These are phyloP conservation scores for Closterium sp. DNA, from an alignment of 139 green algal genomes.

Conservation along the genomic window DNA sequence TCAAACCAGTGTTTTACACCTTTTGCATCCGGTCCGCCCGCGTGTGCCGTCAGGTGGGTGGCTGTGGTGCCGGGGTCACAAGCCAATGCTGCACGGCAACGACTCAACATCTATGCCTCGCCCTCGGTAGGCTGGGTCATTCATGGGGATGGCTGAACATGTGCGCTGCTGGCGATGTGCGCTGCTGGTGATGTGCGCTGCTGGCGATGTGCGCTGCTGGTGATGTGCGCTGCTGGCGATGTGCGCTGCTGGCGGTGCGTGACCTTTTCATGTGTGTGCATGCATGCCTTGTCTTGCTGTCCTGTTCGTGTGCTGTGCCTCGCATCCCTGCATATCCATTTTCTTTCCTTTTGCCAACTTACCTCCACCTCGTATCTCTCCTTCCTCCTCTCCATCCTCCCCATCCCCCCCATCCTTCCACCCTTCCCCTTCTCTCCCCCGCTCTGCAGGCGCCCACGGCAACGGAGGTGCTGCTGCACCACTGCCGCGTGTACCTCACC, in stretches of 20 bases:
- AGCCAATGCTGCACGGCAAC: not conserved
- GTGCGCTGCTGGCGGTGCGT: not conserved
- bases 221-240: not conserved
- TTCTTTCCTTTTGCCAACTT: too few relatives aligned
- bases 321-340: too few relatives aligned
- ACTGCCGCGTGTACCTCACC: too few relatives aligned
- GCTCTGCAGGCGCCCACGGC: too few relatives aligned
- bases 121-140: not conserved
- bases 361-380: not conserved
- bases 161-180: too few relatives aligned
- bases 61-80: not conserved
- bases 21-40: too few relatives aligned
- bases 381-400: not conserved
- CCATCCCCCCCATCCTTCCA: not conserved
- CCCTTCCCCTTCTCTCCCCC: not conserved
- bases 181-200: not conserved
- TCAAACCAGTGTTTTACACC: too few relatives aligned
- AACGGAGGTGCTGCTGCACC: too few relatives aligned
- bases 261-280: too few relatives aligned
- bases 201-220: not conserved
- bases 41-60: constrained; percentile 9
- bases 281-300: too few relatives aligned
- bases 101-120: constrained; percentile 1
- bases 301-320: too few relatives aligned
- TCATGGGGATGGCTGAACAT: too few relatives aligned